Evolutionary conservation across 176 grass and related monocot genomes (phyloP).

Genomic region (Bothriochloa decipiens): DNA sequence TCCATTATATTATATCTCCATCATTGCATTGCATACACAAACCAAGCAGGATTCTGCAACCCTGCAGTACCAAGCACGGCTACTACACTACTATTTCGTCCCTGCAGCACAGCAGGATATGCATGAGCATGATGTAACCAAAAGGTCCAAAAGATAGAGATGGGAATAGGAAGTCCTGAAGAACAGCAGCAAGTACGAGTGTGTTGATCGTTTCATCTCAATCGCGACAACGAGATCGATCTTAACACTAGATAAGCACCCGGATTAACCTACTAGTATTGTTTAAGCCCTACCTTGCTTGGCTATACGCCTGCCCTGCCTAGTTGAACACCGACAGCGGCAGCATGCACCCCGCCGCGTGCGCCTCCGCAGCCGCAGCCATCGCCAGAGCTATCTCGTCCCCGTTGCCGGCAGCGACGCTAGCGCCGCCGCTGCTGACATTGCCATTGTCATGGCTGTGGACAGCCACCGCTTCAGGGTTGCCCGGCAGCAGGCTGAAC

Average conservation of each 20-base stretch:
- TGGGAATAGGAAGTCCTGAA: slow-evolving; percentile 15
- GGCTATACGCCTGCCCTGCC: background rate
- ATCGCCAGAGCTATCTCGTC: slow-evolving; percentile 53
- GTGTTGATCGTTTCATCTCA: slow-evolving; percentile 32
- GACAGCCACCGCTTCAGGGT: background rate
- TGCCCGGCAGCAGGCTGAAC: slow-evolving; percentile 34
- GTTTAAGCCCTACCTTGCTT: slow-evolving; percentile 39
- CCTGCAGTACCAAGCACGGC: slow-evolving; percentile 51
- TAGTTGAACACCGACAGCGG: slow-evolving; percentile 66
- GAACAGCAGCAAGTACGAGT: slow-evolving; percentile 35
- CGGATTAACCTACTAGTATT: slow-evolving; percentile 23
- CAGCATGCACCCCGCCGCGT: slow-evolving; percentile 60
- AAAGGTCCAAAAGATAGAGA: slow-evolving; percentile 3
- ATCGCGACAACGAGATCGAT: background rate
- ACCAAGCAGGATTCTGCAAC: slow-evolving; percentile 45
- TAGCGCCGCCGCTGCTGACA: background rate
- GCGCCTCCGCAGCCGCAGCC: slow-evolving; percentile 58
- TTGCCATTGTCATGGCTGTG: background rate
- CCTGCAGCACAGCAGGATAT: slow-evolving; percentile 18
- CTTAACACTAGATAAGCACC: no score
- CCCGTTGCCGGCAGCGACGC: background rate
- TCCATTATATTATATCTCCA: slow-evolving; percentile 47
- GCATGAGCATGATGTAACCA: slow-evolving; percentile 7
- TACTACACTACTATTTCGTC: background rate
- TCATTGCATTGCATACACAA: slow-evolving; percentile 52